These are phyloP conservation scores for Trifolium repens DNA, from an alignment of 306 rosid species.

Conservation along the genomic window DNA sequence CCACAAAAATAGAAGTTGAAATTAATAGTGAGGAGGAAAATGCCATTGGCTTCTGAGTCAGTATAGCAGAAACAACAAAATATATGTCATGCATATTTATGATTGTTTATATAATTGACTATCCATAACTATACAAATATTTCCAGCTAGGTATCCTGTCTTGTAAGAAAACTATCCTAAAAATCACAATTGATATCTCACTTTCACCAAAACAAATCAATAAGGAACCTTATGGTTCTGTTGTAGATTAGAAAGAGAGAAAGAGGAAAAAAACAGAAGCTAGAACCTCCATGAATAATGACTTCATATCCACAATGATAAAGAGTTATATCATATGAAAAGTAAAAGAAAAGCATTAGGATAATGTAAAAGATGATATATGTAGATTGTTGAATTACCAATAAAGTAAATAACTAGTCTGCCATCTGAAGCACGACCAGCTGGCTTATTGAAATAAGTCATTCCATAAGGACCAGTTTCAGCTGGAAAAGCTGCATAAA, in stretches of 20 bases:
- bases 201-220: no score
- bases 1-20: not conserved
- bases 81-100: not conserved
- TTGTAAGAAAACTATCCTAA: not conserved
- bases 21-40: not conserved
- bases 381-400: constrained; percentile 50
- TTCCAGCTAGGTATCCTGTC: not conserved
- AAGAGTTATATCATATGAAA: no score
- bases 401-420: constrained; percentile 78
- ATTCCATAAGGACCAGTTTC: constrained; percentile 66
- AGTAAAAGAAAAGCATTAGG: not conserved
- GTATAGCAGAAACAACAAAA: not conserved
- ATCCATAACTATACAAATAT: not conserved
- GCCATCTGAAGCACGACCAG: constrained; percentile 83
- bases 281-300: no score
- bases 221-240: no score
- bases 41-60: no score
- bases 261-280: no score
- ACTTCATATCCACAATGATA: no score
- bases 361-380: not conserved
- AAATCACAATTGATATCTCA: no score
- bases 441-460: constrained; percentile 70
- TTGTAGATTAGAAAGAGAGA: no score
- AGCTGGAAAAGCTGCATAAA: constrained; percentile 76
- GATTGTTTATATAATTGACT: not conserved